Evolutionary conservation across 202 grass and related monocot genomes (phyloP).

Genomic region (Zizania palustris): DNA sequence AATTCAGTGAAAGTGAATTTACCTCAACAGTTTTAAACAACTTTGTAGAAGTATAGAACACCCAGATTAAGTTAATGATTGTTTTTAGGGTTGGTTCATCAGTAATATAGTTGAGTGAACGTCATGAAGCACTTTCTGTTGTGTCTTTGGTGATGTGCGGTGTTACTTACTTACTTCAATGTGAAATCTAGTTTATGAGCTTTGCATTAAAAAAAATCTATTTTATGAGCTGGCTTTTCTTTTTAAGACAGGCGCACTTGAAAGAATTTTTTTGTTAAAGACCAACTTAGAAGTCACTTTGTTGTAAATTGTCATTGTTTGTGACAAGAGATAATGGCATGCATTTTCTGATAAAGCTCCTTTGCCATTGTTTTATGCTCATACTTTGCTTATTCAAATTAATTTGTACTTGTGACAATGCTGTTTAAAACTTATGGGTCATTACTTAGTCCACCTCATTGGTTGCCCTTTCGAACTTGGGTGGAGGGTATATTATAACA

Average conservation of each 20-base stretch:
- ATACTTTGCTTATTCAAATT: background rate
- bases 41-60: background rate
- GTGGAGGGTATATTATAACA: constrained; percentile 35
- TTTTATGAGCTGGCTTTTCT: background rate
- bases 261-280: background rate
- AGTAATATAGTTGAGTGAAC: background rate
- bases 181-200: background rate
- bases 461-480: constrained; percentile 43
- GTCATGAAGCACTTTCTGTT: background rate
- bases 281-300: background rate
- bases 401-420: background rate
- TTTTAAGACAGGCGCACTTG: background rate
- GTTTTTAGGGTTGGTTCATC: background rate
- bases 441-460: background rate
- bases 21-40: background rate
- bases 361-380: background rate
- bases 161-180: background rate
- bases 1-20: background rate
- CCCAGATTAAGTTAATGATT: background rate
- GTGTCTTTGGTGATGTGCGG: background rate
- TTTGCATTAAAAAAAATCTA: too few relatives aligned
- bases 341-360: background rate
- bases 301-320: background rate
- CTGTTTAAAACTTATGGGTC: too few relatives aligned
- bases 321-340: background rate